Evolutionary conservation across 2,329 filamentous ascomycete species (phyloP).

Genomic region (Botrytis squamosa): DNA sequence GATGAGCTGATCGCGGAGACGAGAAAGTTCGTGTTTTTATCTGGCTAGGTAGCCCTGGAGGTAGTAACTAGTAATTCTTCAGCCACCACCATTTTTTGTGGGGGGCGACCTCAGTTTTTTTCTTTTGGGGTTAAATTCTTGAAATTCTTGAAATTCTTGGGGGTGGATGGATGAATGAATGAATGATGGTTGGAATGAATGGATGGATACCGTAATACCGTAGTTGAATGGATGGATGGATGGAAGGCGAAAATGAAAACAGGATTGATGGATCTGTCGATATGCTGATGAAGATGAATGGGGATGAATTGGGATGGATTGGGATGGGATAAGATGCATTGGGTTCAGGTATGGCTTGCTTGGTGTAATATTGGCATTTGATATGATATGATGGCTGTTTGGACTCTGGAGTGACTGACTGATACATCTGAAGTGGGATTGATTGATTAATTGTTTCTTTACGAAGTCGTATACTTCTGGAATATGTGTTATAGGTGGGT

Average conservation of each 20-base stretch:
- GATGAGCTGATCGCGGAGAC: constrained; percentile 1
- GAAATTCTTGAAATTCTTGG: neutral
- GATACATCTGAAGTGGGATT: neutral
- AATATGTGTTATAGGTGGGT: too few relatives aligned
- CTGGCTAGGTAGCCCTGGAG: neutral
- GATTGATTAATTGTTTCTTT: neutral
- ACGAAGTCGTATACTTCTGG: neutral
- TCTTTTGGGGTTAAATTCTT: neutral
- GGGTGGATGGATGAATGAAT: neutral
- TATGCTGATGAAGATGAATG: neutral
- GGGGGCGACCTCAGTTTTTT: neutral
- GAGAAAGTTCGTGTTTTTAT: neutral
- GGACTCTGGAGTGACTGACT: neutral
- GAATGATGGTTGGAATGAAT: neutral
- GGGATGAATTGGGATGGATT: neutral
- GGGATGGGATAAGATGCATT: neutral
- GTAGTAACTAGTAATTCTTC: neutral
- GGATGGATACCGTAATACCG: too few relatives aligned
- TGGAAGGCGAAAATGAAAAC: constrained; percentile 4
- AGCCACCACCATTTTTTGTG: constrained; percentile 11
- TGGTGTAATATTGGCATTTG: neutral
- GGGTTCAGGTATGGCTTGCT: neutral
- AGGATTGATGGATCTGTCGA: neutral
- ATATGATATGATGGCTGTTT: neutral
- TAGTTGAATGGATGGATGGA: neutral